Conservation (phyloP, 2,329 filamentous ascomycete species). For the Lecanicillium sp. region DNA sequence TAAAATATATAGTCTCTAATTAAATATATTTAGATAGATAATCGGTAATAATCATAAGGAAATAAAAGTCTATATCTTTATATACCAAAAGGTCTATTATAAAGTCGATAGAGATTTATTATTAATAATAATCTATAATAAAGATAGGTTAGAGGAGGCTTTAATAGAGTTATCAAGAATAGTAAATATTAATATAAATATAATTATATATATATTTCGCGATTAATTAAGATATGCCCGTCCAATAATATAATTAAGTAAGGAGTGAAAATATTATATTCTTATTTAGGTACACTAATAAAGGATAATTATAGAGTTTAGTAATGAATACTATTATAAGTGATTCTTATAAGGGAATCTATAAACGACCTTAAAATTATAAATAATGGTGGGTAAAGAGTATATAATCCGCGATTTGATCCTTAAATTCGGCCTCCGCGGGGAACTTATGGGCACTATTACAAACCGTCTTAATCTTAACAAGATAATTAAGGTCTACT, state of each 20-base stretch:
- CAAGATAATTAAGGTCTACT: not conserved
- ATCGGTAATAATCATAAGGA: constrained; percentile 10
- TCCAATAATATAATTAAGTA: not conserved
- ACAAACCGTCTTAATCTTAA: too few species aligned
- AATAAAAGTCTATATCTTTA: not conserved
- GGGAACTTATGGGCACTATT: too few species aligned
- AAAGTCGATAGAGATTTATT: constrained; percentile 12
- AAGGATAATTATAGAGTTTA: not conserved
- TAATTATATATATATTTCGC: not conserved
- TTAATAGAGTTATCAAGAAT: constrained; percentile 3
- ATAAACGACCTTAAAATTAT: constrained; percentile 2
- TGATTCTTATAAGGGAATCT: not conserved
- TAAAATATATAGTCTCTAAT: not conserved
- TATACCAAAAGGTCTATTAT: constrained; percentile 11
- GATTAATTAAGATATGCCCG: not conserved
- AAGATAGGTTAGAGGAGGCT: not conserved
- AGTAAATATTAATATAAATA: not conserved
- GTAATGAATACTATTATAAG: constrained; percentile 1
- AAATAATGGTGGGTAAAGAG: not conserved
- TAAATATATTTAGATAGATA: constrained; percentile 7
- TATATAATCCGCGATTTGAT: not conserved
- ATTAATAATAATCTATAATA: constrained; percentile 1
- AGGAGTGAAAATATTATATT: not conserved
- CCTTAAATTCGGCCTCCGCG: not conserved
- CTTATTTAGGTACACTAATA: not conserved